Evolutionary conservation across 129 eudicot species (phyloP).

Genomic region (Cynara cardunculus): DNA sequence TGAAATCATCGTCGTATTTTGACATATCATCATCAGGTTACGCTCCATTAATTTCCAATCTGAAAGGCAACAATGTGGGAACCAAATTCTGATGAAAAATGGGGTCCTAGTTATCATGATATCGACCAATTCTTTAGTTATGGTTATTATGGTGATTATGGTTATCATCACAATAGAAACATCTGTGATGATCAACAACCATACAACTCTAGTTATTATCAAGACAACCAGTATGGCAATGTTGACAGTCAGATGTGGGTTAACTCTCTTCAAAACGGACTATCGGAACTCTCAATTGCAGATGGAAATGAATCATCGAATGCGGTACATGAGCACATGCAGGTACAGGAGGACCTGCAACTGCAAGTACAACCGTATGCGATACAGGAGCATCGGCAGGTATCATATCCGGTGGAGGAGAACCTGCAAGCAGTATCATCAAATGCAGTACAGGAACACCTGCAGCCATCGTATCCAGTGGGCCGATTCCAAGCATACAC

Average conservation of each 20-base stretch:
- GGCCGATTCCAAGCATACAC: neutral
- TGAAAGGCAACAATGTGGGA: constrained; percentile 22
- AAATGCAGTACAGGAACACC: neutral
- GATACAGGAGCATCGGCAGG: neutral
- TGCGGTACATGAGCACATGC: neutral
- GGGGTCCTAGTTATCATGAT: constrained; percentile 44
- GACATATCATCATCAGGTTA: neutral
- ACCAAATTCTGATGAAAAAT: constrained; percentile 42
- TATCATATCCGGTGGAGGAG: neutral
- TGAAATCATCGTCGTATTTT: neutral
- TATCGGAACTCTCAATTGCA: constrained; percentile 40
- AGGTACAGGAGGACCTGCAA: neutral
- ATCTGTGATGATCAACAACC: constrained; percentile 30
- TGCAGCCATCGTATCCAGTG: constrained; percentile 2
- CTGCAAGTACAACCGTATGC: no score
- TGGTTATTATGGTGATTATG: constrained; percentile 49
- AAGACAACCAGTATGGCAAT: constrained; percentile 15
- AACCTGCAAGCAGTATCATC: neutral
- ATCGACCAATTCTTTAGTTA: constrained; percentile 43
- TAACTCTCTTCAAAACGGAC: constrained; percentile 52
- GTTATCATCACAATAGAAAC: constrained; percentile 39
- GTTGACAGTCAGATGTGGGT: constrained; percentile 37
- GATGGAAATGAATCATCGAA: constrained; percentile 25
- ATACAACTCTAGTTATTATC: constrained; percentile 20
- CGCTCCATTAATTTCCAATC: neutral